Percentiles rank a stretch among this genome's conserved stretches.
Evolutionary conservation across 176 grass and related monocot genomes (phyloP).

Genomic region (Aegilops tauschii): DNA sequence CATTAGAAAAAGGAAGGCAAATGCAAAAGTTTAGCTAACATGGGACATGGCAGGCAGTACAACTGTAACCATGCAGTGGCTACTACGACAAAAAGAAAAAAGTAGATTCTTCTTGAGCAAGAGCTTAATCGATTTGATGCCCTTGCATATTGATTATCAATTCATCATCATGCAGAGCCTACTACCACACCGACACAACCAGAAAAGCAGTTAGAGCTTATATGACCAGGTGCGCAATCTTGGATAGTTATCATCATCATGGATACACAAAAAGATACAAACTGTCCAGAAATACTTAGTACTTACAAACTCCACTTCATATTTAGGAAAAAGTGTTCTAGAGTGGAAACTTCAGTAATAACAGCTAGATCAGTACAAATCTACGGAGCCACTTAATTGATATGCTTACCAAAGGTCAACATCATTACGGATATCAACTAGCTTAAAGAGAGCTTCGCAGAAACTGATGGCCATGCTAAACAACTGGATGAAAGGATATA

Average conservation of each 20-base stretch:
- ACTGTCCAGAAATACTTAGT: not conserved
- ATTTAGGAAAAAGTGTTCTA: not conserved
- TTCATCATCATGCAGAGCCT: not conserved
- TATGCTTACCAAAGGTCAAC: not conserved
- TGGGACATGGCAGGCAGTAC: not conserved
- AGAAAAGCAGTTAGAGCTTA: not conserved
- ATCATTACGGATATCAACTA: not conserved
- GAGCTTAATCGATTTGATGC: not conserved
- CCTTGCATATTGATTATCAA: not conserved
- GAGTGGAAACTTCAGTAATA: not conserved
- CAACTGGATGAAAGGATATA: not conserved
- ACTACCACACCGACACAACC: not conserved
- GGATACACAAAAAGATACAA: too few species aligned
- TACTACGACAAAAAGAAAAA: constrained; percentile 9
- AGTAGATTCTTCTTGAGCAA: not conserved
- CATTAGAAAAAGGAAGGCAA: not conserved
- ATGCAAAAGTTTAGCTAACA: not conserved
- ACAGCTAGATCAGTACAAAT: not conserved
- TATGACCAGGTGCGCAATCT: not conserved
- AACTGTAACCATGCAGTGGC: not conserved
- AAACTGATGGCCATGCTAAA: not conserved
- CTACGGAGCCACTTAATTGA: not conserved
- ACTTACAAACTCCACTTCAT: not conserved
- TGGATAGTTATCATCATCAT: not conserved
- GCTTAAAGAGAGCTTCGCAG: not conserved